Conservation (phyloP, 2,329 filamentous ascomycete genomes). For the Cadophora gregata region DNA sequence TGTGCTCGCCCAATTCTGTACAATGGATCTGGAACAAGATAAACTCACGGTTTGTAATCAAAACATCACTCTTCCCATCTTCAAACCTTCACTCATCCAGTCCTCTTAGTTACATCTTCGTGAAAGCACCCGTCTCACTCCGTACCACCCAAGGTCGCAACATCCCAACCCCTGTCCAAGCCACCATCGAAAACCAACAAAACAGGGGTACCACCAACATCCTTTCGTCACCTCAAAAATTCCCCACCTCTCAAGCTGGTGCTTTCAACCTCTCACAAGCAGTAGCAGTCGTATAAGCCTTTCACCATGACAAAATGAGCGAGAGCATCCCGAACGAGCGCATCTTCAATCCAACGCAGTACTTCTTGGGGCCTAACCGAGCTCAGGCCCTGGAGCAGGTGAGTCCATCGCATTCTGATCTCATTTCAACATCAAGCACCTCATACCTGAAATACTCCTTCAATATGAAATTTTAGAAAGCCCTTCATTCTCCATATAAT, state of each 20-base stretch:
- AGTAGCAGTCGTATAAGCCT: neutral
- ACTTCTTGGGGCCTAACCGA: conserved; percentile 20
- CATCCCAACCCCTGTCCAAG: conserved; percentile 7
- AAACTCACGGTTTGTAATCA: too few species aligned
- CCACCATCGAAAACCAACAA: conserved; percentile 10
- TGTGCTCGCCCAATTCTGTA: too few species aligned
- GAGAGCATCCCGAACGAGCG: conserved; percentile 1
- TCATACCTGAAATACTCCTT: neutral
- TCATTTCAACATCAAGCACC: neutral
- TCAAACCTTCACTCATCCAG: too few species aligned
- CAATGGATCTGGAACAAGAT: too few species aligned
- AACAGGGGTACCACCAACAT: conserved; percentile 9
- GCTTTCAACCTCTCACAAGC: neutral
- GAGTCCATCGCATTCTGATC: neutral
- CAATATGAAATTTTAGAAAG: neutral
- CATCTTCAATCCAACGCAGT: conserved; percentile 21
- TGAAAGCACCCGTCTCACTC: neutral
- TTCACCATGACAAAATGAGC: conserved; percentile 19
- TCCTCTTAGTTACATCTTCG: neutral
- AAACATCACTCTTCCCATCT: too few species aligned
- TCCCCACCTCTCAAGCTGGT: neutral
- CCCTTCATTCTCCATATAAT: neutral
- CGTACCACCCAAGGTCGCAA: neutral
- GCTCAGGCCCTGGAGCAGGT: conserved; percentile 15
- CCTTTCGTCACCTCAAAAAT: neutral